These are phyloP conservation scores for Aurantiochytrium sp. DNA, from an alignment of 108 stramenopile genomes.

Conservation along the genomic window DNA sequence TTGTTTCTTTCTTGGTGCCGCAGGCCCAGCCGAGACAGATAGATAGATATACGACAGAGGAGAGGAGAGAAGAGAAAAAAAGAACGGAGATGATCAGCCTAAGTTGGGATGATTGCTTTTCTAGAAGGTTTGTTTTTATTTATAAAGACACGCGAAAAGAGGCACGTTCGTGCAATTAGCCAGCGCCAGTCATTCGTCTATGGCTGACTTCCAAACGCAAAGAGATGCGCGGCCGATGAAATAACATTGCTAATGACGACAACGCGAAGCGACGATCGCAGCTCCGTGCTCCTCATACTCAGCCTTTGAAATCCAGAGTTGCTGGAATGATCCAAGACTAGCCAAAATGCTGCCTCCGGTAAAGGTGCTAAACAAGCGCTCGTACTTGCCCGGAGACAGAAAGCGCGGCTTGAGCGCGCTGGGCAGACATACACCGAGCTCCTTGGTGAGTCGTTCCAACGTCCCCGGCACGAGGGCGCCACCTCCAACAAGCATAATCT, in stretches of 20 bases:
- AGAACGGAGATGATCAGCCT: too few species aligned
- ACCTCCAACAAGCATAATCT: conserved; percentile 89
- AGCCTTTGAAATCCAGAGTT: conserved; percentile 44
- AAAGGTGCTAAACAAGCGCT: conserved; percentile 58
- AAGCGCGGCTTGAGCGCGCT: conserved; percentile 25
- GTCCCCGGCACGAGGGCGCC: conserved; percentile 81
- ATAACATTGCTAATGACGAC: not conserved
- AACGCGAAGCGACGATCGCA: not conserved
- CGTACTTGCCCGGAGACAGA: not conserved
- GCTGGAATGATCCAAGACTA: conserved; percentile 50
- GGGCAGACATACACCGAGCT: conserved; percentile 42
- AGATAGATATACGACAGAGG: too few species aligned
- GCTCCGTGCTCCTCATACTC: conserved; percentile 21
- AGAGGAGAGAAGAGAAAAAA: too few species aligned
- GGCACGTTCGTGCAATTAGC: too few species aligned
- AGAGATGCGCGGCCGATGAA: not conserved
- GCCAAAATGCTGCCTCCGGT: conserved; percentile 53
- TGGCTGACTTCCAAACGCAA: too few species aligned
- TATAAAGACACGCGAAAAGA: too few species aligned
- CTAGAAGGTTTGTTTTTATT: too few species aligned
- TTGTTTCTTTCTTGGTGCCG: too few species aligned
- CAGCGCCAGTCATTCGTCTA: too few species aligned
- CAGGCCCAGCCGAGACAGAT: too few species aligned
- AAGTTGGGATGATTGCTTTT: too few species aligned
- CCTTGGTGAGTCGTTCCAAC: conserved; percentile 77